A percentile compares a stretch with the other conserved stretches of the same genome.
These are phyloP conservation scores for Umbelopsis ramanniana DNA, from an alignment of 192 early-diverging fungal species.

Conservation along the genomic window DNA sequence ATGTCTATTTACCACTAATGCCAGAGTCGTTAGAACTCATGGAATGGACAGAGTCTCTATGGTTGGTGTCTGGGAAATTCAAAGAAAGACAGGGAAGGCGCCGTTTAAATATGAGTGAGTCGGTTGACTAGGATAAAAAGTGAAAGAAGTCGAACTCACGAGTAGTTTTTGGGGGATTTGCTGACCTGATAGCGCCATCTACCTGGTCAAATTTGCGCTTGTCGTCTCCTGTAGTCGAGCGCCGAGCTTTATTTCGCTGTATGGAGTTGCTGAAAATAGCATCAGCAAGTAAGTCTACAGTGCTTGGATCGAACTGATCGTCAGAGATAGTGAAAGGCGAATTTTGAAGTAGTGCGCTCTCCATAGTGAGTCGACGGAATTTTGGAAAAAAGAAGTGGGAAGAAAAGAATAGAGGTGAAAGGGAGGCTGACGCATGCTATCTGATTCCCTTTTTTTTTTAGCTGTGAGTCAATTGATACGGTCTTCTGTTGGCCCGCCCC, in stretches of 20 bases:
- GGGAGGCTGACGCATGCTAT: not conserved
- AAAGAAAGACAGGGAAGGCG: not conserved
- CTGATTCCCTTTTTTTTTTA: not conserved
- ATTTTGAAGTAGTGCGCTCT: conserved; percentile 10
- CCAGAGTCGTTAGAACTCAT: not conserved
- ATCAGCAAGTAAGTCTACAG: conserved; percentile 3
- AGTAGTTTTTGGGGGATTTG: conserved; percentile 2
- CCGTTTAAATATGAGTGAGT: not conserved
- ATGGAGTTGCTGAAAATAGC: conserved; percentile 12
- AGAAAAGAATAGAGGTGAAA: not conserved
- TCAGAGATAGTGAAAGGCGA: conserved; percentile 21
- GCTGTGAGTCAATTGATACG: conserved; percentile 13
- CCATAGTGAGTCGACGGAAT: conserved; percentile 10
- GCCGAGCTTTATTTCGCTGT: not conserved
- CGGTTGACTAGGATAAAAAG: not conserved
- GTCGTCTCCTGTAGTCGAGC: conserved; percentile 6
- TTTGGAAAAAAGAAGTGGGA: conserved; percentile 12
- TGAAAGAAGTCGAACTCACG: conserved; percentile 10
- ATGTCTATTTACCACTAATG: conserved; percentile 16
- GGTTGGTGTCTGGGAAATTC: conserved; percentile 12
- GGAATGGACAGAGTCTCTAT: conserved; percentile 27
- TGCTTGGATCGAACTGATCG: conserved; percentile 7
- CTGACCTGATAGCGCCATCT: conserved; percentile 10
- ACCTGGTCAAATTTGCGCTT: conserved; percentile 14
- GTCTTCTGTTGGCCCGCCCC: not conserved